phyloP scores from a whole-genome alignment of 1,284 basidiomycete genomes.

The Fomitopsis pinicola region DNA sequence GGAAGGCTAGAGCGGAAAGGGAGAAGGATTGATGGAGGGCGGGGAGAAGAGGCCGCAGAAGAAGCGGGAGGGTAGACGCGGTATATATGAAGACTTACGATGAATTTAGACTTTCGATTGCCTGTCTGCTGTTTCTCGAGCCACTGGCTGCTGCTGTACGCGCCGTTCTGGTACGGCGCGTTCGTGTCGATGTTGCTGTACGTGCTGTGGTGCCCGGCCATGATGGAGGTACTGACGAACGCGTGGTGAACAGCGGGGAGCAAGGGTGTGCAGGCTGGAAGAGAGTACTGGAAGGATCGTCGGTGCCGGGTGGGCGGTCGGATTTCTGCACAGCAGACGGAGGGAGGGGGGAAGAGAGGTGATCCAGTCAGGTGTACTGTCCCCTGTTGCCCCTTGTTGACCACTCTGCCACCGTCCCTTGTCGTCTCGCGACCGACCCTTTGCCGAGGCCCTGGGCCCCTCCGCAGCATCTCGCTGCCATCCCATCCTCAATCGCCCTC shows the following conservation, averaged over 20 bases:
- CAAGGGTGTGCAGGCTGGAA: slow-evolving; percentile 14
- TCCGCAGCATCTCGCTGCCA: neutral
- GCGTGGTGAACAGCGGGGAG: slow-evolving; percentile 11
- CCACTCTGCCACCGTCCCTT: neutral
- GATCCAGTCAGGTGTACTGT: slow-evolving; percentile 2
- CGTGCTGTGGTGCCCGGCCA: slow-evolving; percentile 15
- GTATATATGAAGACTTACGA: slow-evolving; percentile 26
- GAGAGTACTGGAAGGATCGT: slow-evolving; percentile 26
- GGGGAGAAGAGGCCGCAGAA: neutral
- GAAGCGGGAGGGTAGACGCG: neutral
- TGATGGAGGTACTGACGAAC: slow-evolving; percentile 8
- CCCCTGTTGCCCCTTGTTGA: neutral
- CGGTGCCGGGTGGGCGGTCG: slow-evolving; percentile 28
- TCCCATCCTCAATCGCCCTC: neutral
- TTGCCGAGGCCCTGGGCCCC: neutral
- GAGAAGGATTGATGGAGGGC: neutral
- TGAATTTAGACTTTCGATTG: slow-evolving; percentile 30
- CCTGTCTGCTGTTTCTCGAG: slow-evolving; percentile 34
- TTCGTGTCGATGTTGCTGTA: slow-evolving; percentile 27
- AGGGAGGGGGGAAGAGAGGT: neutral
- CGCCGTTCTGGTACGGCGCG: slow-evolving; percentile 18
- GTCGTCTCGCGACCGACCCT: neutral
- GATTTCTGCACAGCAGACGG: slow-evolving; percentile 32
- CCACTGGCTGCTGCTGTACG: slow-evolving; percentile 30
- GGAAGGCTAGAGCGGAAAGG: neutral